phyloP scores from a whole-genome alignment of 2,329 filamentous ascomycete species.

The Ambrosiella beaveri region DNA sequence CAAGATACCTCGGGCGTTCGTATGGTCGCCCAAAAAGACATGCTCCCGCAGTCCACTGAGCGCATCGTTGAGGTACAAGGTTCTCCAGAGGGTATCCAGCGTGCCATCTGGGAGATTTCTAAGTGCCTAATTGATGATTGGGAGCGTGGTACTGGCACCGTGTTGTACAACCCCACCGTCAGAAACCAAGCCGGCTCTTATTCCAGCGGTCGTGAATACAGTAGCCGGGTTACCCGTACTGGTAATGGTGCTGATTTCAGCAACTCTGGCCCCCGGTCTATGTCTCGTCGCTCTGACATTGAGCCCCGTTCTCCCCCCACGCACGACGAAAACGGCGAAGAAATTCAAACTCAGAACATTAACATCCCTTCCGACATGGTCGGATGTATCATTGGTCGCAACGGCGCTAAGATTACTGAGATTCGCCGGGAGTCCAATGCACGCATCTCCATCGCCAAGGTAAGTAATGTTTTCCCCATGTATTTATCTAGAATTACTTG shows the following conservation, averaged over 20 bases:
- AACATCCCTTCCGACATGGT: conserved; percentile 99
- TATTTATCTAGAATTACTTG: too few relatives aligned
- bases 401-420: conserved; percentile 93
- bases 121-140: conserved; percentile 97
- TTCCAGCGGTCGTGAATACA: conserved; percentile 33
- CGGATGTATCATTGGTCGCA: conserved; percentile 94
- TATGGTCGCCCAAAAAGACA: conserved; percentile 99
- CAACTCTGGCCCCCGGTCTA: conserved; percentile 52
- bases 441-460: conserved; percentile 93
- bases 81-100: conserved; percentile 85
- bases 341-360: conserved; percentile 98
- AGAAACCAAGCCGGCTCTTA: conserved; percentile 46
- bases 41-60: conserved; percentile 97
- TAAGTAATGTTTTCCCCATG: conserved; percentile 19
- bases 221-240: conserved; percentile 72
- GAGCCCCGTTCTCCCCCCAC: conserved; percentile 75
- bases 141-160: conserved; percentile 90
- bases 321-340: conserved; percentile 89
- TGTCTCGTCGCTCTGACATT: conserved; percentile 65
- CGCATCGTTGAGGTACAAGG: conserved; percentile 94
- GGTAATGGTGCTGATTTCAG: conserved; percentile 97
- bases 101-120: conserved; percentile 95
- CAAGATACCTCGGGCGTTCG: conserved; percentile 92
- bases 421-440: conserved; percentile 94
- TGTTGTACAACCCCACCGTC: conserved; percentile 92